These are phyloP conservation scores for Candida nanaspora DNA, from an alignment of 805 yeast species.

Conservation along the genomic window DNA sequence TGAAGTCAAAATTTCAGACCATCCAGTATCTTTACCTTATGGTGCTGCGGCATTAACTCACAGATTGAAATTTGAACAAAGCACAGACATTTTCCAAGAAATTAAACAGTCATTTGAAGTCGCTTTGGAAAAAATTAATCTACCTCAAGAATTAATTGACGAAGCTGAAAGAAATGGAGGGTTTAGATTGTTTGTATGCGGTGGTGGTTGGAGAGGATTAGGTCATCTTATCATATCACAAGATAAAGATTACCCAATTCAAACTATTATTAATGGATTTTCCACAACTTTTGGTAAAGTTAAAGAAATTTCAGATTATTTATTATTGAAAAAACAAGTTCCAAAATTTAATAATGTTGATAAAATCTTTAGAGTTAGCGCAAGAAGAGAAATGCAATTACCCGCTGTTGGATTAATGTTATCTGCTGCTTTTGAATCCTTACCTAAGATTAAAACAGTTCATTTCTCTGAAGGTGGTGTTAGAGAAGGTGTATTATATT, in stretches of 20 bases:
- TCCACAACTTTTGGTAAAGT: conserved; percentile 50
- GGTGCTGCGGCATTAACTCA: conserved; percentile 66
- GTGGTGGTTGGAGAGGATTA: conserved; percentile 68
- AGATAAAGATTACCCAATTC: conserved; percentile 55
- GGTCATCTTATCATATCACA: conserved; percentile 50
- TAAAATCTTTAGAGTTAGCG: conserved; percentile 57
- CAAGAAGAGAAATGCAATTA: conserved; percentile 55
- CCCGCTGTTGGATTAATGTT: conserved; percentile 64
- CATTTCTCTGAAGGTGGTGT: conserved; percentile 75
- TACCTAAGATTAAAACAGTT: conserved; percentile 49
- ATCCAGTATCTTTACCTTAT: conserved; percentile 61
- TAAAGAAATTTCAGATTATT: conserved; percentile 41
- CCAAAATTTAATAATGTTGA: conserved; percentile 32
- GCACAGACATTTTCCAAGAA: conserved; percentile 42
- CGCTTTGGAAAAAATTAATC: conserved; percentile 42
- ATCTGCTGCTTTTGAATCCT: conserved; percentile 53
- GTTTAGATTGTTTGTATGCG: conserved; percentile 57
- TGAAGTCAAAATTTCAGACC: conserved; percentile 42
- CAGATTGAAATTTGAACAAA: conserved; percentile 44
- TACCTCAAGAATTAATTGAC: conserved; percentile 44
- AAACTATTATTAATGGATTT: conserved; percentile 63
- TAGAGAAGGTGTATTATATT: conserved; percentile 66
- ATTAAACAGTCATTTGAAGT: conserved; percentile 42
- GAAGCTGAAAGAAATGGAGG: conserved; percentile 54
- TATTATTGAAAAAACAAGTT: conserved; percentile 39